Conservation (phyloP, 2,329 filamentous ascomycete species). For the Penicillium crustosum region DNA sequence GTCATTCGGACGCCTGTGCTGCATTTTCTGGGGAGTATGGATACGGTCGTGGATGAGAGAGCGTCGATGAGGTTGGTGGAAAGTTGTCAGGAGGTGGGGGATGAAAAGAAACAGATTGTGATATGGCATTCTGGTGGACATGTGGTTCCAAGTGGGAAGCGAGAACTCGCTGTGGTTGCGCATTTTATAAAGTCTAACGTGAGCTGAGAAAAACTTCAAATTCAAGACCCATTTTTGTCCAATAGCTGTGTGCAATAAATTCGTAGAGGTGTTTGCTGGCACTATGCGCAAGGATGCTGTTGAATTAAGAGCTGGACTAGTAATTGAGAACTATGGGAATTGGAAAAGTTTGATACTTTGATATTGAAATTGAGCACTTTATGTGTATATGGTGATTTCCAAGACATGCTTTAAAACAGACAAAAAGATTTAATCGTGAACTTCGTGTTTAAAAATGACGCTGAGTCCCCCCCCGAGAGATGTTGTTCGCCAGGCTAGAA, state of each 20-base stretch:
- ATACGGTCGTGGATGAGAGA: background rate
- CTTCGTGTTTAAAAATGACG: slow-evolving; percentile 11
- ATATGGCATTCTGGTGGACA: background rate
- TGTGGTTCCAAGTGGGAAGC: background rate
- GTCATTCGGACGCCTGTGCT: background rate
- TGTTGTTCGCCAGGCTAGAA: background rate
- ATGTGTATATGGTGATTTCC: background rate
- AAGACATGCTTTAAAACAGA: background rate
- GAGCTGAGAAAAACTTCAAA: no score
- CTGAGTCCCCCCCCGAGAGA: background rate
- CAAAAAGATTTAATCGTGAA: slow-evolving; percentile 4
- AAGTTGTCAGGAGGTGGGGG: background rate
- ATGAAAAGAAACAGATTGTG: background rate
- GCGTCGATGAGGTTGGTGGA: background rate
- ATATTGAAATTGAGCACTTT: background rate
- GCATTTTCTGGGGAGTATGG: background rate
- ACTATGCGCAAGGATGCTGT: background rate
- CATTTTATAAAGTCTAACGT: background rate
- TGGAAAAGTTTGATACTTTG: background rate
- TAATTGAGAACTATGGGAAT: background rate
- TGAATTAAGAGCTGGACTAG: background rate
- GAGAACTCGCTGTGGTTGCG: background rate
- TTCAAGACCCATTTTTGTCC: no score
- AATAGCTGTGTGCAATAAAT: no score
- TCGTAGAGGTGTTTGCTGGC: background rate